phyloP scores from a whole-genome alignment of 176 grass and related monocot species.

The Cenchrus purpureus region DNA sequence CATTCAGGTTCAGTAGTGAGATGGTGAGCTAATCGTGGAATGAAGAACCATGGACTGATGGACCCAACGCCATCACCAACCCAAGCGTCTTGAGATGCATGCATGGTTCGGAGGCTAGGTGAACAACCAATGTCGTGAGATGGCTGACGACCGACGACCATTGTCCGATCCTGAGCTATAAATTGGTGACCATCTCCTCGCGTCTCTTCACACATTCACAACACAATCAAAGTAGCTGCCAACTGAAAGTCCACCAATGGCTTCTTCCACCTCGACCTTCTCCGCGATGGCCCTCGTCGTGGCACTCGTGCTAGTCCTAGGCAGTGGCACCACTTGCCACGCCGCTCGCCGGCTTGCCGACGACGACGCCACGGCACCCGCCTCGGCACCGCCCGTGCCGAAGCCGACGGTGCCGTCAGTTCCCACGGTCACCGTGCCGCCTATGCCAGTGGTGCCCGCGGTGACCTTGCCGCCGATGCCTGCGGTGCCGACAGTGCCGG shows the following conservation, averaged over 20 bases:
- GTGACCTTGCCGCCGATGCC: neutral
- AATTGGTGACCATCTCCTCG: neutral
- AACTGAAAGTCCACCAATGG: neutral
- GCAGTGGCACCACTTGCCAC: slow-evolving; percentile 10
- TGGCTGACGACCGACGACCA: neutral
- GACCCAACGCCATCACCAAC: neutral
- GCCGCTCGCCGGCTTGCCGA: slow-evolving; percentile 43
- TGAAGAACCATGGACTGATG: neutral
- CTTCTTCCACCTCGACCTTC: slow-evolving; percentile 1
- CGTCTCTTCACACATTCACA: neutral
- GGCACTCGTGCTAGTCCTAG: neutral
- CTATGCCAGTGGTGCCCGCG: neutral
- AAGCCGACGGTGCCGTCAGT: neutral
- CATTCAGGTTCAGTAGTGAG: no score
- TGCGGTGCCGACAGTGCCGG: neutral
- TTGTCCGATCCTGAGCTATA: neutral
- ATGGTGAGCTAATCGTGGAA: no score
- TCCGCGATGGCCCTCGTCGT: neutral
- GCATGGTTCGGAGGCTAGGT: neutral
- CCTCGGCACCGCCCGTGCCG: neutral
- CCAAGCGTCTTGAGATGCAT: neutral
- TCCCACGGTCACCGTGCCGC: neutral
- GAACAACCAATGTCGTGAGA: slow-evolving; percentile 11
- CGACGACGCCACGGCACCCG: neutral
- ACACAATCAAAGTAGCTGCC: neutral